Evolutionary conservation across 2,329 filamentous ascomycete species (phyloP).

Genomic region (Botrytis medusae): DNA sequence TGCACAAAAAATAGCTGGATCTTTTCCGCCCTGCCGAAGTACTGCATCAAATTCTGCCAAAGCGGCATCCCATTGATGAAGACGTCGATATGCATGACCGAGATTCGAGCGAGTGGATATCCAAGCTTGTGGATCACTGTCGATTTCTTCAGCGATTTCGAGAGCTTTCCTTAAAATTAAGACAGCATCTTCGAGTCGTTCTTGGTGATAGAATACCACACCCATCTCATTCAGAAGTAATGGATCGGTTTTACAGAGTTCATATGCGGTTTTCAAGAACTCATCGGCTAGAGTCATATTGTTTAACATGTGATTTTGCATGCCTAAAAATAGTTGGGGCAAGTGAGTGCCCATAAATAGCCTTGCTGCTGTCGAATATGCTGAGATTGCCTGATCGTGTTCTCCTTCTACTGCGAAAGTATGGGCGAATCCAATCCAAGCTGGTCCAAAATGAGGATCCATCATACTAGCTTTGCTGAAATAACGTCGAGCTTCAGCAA

Average conservation of each 20-base stretch:
- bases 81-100: slow-evolving; percentile 79
- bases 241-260: slow-evolving; percentile 80
- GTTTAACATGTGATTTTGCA: slow-evolving; percentile 96
- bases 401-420: slow-evolving; percentile 97
- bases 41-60: slow-evolving; percentile 85
- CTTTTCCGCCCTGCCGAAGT: slow-evolving; percentile 76
- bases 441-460: slow-evolving; percentile 94
- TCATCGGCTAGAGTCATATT: slow-evolving; percentile 93
- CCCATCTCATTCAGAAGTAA: slow-evolving; percentile 94
- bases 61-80: slow-evolving; percentile 67
- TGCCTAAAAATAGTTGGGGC: slow-evolving; percentile 91
- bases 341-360: slow-evolving; percentile 97
- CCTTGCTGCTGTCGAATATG: slow-evolving; percentile 91
- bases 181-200: slow-evolving; percentile 71
- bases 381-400: slow-evolving; percentile 96
- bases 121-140: slow-evolving; percentile 80
- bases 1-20: slow-evolving; percentile 74
- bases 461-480: slow-evolving; percentile 98
- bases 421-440: slow-evolving; percentile 98
- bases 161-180: slow-evolving; percentile 77
- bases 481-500: slow-evolving; percentile 90
- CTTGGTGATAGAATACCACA: slow-evolving; percentile 92
- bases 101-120: slow-evolving; percentile 84
- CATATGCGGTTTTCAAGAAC: slow-evolving; percentile 87
- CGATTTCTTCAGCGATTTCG: slow-evolving; percentile 73